Evolutionary conservation across 2,329 filamentous ascomycete genomes (phyloP), one percentile per base, ranked within the genome.

Genomic region (Diplodia seriata): DNA sequence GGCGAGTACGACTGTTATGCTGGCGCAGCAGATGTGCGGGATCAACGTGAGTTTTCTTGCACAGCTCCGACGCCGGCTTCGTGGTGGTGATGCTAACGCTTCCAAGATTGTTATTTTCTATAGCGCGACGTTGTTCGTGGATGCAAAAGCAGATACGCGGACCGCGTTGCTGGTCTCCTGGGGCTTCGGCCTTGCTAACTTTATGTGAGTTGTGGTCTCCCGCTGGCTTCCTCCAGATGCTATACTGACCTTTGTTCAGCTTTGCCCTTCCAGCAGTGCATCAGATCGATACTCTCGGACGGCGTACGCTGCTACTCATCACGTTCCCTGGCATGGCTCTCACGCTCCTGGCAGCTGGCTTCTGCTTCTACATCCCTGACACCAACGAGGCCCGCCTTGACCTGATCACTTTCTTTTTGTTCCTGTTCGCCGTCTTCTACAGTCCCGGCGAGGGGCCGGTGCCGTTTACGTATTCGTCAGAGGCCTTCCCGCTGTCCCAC

Each of bases 351-450:
- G 82, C 83, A 68, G 81, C 81, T 8, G 73, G 84, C 76, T 74
- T 82, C 14, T 81, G 77, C 8, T 74, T 82, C 38, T 76, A 77
- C 33, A 73, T 76, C 70, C 66, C 15, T 63, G 61, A 73, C 68
- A 73, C 74, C 59, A 66, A 56, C 68, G 71, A 75, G 8, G 56
- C 68, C 12, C 68, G 70, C 2, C 68, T 72, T 7, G 77, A 73
- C 47, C 76, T 73, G 31, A 76, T 82, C 38, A 79, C 79, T 11
- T 74, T 76, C 1, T 78, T 77, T 67, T 77, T 82, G 59, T 86
- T 82, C 77, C 76, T 85, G 18, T 86, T 86, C 72, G 84, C 84
- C 70, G 80, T 85, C 14, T 81, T 82, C 33, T 85, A 85, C 72
- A 82, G 80, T 0, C 81, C 83, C 1, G 79, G 79, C 20, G 78